These are phyloP conservation scores for Arthrinium phaeospermum DNA, from an alignment of 2,329 filamentous ascomycete species.

Conservation along the genomic window DNA sequence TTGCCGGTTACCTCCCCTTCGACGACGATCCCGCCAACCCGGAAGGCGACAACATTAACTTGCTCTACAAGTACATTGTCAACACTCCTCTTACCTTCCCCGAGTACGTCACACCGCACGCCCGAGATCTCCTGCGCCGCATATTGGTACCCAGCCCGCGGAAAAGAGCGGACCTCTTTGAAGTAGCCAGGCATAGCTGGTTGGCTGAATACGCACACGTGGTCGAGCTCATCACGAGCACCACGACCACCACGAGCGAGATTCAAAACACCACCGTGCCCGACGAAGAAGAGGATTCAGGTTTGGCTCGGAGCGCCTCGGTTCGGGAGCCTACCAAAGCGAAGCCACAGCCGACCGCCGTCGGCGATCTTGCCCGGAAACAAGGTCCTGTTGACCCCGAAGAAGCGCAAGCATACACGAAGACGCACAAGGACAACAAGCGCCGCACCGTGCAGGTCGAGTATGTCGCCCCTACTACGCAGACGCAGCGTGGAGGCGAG, in stretches of 20 bases:
- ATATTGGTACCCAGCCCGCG: conserved; percentile 95
- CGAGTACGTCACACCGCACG: conserved; percentile 97
- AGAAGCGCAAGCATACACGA: conserved; percentile 56
- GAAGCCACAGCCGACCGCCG: conserved; percentile 55
- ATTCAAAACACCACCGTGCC: conserved; percentile 80
- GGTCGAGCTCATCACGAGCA: conserved; percentile 96
- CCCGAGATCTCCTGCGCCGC: conserved; percentile 86
- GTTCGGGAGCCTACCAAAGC: conserved; percentile 85
- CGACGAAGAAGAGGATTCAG: conserved; percentile 63
- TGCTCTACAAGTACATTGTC: conserved; percentile 99
- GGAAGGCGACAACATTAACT: conserved; percentile 98
- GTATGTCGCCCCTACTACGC: conserved; percentile 90
- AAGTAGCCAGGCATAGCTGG: conserved; percentile 98
- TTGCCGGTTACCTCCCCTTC: conserved; percentile 95
- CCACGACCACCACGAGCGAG: conserved; percentile 84
- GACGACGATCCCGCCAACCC: conserved; percentile 98
- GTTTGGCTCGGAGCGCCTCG: conserved; percentile 84
- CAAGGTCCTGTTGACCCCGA: conserved; percentile 76
- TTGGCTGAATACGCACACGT: conserved; percentile 96
- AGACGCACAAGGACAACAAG: conserved; percentile 84
- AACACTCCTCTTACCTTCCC: conserved; percentile 96
- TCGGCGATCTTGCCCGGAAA: conserved; percentile 73
- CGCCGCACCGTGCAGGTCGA: conserved; percentile 95
- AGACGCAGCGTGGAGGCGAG: conserved; percentile 74
- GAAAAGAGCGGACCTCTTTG: conserved; percentile 93